These are phyloP conservation scores for Oidiodendron maius DNA, from an alignment of 495 filamentous ascomycete species.

Conservation along the genomic window DNA sequence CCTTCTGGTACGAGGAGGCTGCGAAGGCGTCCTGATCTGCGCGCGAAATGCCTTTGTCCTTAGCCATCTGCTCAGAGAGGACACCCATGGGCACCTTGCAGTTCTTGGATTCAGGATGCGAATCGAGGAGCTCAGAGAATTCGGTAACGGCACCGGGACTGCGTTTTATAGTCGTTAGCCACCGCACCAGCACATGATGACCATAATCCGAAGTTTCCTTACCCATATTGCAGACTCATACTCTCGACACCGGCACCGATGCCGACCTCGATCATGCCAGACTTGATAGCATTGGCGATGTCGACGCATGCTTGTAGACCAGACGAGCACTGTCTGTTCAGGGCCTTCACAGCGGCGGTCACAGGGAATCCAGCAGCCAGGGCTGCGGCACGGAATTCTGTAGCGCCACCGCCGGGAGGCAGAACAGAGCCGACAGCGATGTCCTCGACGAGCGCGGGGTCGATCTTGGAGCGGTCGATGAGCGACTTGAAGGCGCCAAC, in stretches of 20 bases:
- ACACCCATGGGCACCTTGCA: slow-evolving; percentile 98
- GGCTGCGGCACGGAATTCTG: slow-evolving; percentile 90
- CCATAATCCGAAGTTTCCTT: too few species aligned
- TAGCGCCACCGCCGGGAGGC: slow-evolving; percentile 88
- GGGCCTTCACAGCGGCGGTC: slow-evolving; percentile 67
- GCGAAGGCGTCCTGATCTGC: slow-evolving; percentile 82
- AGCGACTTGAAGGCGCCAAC: slow-evolving; percentile 70
- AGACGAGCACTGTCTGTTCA: slow-evolving; percentile 89
- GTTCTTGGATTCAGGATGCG: slow-evolving; percentile 76
- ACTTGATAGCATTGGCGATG: slow-evolving; percentile 81
- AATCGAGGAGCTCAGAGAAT: slow-evolving; percentile 88
- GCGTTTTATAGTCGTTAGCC: too few species aligned
- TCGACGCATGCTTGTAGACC: slow-evolving; percentile 89
- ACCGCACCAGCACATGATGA: too few species aligned
- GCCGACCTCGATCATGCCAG: slow-evolving; percentile 92
- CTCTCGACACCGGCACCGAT: slow-evolving; percentile 96
- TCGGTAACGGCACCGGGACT: slow-evolving; percentile 85
- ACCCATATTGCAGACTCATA: slow-evolving; percentile 92
- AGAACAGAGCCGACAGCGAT: slow-evolving; percentile 89
- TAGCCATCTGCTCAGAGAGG: slow-evolving; percentile 91
- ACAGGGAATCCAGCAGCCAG: slow-evolving; percentile 90
- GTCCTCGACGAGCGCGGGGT: slow-evolving; percentile 81
- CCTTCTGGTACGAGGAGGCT: slow-evolving; percentile 84
- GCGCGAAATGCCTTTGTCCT: slow-evolving; percentile 68
- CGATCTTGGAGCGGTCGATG: slow-evolving; percentile 76